These are phyloP conservation scores for Aspergillus udagawae DNA, from an alignment of 2,329 filamentous ascomycete species.

Conservation along the genomic window DNA sequence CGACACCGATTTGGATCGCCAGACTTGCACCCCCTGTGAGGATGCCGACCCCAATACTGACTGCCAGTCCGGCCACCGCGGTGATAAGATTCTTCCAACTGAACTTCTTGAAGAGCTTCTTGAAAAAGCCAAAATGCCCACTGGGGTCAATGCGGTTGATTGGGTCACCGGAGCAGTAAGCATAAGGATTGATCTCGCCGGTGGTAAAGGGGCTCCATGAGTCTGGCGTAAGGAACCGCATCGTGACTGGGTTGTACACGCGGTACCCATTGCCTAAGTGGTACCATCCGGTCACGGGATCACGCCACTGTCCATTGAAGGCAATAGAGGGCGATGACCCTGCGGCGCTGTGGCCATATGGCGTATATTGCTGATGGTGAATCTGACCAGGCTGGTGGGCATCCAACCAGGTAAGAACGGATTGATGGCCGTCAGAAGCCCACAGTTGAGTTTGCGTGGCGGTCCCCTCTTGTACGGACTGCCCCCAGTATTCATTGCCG, in stretches of 20 bases:
- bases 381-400: neutral
- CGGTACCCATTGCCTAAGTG: conserved; percentile 9
- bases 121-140: conserved; percentile 6
- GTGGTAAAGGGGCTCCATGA: conserved; percentile 11
- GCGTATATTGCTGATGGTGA: conserved; percentile 5
- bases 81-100: neutral
- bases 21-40: neutral
- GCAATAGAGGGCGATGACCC: conserved; percentile 1
- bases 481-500: neutral
- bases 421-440: neutral
- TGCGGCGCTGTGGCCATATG: neutral
- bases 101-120: neutral
- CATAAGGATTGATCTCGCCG: conserved; percentile 15
- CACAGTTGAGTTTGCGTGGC: neutral
- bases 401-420: neutral
- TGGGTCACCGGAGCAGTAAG: conserved; percentile 14
- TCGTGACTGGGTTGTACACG: conserved; percentile 13
- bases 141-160: conserved; percentile 14
- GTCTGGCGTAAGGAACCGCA: conserved; percentile 11
- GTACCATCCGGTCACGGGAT: conserved; percentile 14
- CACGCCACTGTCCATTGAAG: conserved; percentile 11
- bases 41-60: neutral
- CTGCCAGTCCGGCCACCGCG: neutral
- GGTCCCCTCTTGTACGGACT: neutral
- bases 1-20: neutral